Evolutionary conservation across 306 rosid genomes (phyloP).

Genomic region (Aeschynomene evenia): DNA sequence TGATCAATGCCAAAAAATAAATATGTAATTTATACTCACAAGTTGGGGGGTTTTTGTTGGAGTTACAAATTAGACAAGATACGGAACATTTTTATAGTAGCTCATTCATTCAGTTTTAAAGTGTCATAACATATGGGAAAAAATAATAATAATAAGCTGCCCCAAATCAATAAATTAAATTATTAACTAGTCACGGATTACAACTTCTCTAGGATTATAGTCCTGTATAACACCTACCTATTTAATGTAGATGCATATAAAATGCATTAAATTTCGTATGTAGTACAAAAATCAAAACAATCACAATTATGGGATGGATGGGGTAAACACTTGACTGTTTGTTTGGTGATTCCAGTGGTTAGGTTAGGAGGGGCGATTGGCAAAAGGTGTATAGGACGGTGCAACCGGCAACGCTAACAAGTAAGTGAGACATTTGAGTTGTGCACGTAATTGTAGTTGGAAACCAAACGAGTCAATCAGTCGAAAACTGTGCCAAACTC

Average conservation of each 20-base stretch:
- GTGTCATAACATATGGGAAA: not conserved
- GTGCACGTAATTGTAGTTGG: constrained; percentile 29
- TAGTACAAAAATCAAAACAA: no score
- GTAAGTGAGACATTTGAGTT: not conserved
- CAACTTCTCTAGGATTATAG: not conserved
- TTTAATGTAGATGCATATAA: no score
- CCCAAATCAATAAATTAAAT: not conserved
- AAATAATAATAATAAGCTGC: no score
- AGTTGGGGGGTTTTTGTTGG: not conserved
- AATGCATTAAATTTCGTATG: no score
- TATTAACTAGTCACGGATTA: not conserved
- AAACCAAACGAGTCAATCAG: not conserved
- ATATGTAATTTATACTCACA: not conserved
- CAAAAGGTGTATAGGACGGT: constrained; percentile 6
- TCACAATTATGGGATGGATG: no score
- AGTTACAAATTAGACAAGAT: not conserved
- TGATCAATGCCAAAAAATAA: not conserved
- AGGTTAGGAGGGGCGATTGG: not conserved
- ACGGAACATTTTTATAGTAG: not conserved
- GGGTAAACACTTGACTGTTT: not conserved
- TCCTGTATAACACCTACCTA: no score
- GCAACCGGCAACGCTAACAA: not conserved
- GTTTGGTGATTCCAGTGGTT: not conserved
- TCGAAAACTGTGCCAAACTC: not conserved
- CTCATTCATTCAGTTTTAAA: not conserved